Evolutionary conservation across 2,329 filamentous ascomycete species (phyloP).

Genomic region (Verticillium isaacii): DNA sequence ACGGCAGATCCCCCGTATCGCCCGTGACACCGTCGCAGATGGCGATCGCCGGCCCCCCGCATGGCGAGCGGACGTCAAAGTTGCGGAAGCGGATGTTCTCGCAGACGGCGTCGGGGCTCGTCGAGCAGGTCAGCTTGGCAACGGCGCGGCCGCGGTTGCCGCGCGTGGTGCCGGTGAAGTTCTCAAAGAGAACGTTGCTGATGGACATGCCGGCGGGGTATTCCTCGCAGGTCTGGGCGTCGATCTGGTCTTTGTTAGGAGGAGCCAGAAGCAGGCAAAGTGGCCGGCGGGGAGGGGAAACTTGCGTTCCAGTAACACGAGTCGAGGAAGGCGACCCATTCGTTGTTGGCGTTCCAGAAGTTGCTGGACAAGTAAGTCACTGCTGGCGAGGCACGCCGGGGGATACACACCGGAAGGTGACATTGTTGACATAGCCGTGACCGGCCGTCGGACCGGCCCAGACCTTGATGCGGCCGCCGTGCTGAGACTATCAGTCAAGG

Average conservation of each 20-base stretch:
- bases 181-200: constrained; percentile 51
- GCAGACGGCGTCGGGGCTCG: constrained; percentile 46
- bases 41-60: constrained; percentile 34
- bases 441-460: constrained; percentile 53
- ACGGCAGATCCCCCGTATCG: constrained; percentile 24
- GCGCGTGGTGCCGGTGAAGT: constrained; percentile 49
- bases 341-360: constrained; percentile 52
- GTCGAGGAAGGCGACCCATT: constrained; percentile 55
- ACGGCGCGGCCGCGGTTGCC: constrained; percentile 49
- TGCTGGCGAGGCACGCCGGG: neutral
- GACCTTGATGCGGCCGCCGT: constrained; percentile 61
- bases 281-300: neutral
- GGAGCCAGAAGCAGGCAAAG: neutral
- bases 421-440: constrained; percentile 52
- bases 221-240: constrained; percentile 55
- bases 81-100: constrained; percentile 48
- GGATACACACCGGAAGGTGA: constrained; percentile 42
- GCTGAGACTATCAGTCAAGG: constrained; percentile 14
- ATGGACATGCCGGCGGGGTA: constrained; percentile 51
- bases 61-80: constrained; percentile 49
- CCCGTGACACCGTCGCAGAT: constrained; percentile 44
- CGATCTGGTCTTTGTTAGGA: constrained; percentile 20
- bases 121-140: constrained; percentile 48
- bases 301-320: constrained; percentile 37
- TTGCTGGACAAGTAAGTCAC: constrained; percentile 25